Percentiles rank a stretch among this genome's conserved stretches.
phyloP scores from a whole-genome alignment of 108 stramenopile species.

The Nitzschia putrida region DNA sequence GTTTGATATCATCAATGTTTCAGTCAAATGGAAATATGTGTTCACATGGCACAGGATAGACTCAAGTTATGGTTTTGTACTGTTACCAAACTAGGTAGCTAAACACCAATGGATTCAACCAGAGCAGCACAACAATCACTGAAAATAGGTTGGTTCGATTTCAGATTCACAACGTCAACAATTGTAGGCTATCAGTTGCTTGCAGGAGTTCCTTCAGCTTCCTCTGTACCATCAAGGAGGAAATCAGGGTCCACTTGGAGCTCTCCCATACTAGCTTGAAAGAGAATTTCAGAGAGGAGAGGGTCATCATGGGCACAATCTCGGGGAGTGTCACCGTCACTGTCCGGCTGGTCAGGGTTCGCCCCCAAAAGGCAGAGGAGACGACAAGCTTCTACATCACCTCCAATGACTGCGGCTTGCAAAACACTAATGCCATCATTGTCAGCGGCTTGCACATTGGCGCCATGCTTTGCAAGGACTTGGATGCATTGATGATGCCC shows the following conservation, averaged over 20 bases:
- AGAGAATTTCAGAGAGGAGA: constrained; percentile 5
- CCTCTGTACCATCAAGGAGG: not conserved
- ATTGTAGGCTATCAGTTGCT: too few species aligned
- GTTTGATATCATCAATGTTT: too few species aligned
- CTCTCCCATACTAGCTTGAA: constrained; percentile 18
- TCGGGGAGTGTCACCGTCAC: constrained; percentile 80
- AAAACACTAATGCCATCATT: constrained; percentile 74
- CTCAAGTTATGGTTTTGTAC: too few species aligned
- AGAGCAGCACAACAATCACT: too few species aligned
- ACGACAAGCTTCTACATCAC: constrained; percentile 55
- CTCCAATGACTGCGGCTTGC: constrained; percentile 77
- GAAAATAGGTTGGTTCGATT: too few species aligned
- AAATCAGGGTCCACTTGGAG: constrained; percentile 9
- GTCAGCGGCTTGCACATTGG: constrained; percentile 71
- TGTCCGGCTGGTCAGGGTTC: constrained; percentile 74
- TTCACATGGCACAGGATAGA: too few species aligned
- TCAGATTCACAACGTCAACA: too few species aligned
- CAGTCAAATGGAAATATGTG: too few species aligned
- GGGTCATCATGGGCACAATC: constrained; percentile 64
- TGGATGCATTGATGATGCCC: constrained; percentile 59
- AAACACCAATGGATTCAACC: too few species aligned
- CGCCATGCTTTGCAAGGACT: constrained; percentile 59
- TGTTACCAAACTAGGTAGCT: too few species aligned
- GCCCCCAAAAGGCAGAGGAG: constrained; percentile 68
- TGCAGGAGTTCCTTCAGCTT: too few species aligned